These are phyloP conservation scores for Lachancea meyersii DNA, from an alignment of 805 yeast species.

Conservation along the genomic window DNA sequence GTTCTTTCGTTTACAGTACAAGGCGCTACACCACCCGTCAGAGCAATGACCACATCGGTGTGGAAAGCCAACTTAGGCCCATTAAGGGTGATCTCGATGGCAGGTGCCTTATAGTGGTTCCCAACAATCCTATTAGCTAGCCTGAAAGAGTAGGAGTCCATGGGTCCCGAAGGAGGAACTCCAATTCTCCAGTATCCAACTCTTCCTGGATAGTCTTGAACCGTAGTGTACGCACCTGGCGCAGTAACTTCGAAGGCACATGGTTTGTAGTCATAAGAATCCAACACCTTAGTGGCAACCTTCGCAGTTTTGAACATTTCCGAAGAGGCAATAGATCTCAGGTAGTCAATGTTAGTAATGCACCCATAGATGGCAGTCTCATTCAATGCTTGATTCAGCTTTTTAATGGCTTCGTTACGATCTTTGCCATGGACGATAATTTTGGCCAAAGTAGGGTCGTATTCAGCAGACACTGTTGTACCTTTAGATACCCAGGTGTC, in stretches of 20 bases:
- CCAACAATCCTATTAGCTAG: constrained; percentile 89
- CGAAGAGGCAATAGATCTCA: constrained; percentile 78
- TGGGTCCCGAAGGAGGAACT: constrained; percentile 98
- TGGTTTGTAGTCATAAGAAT: constrained; percentile 71
- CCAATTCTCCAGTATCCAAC: constrained; percentile 62
- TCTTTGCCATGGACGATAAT: constrained; percentile 91
- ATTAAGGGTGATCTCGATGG: constrained; percentile 77
- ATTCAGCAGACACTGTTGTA: constrained; percentile 81
- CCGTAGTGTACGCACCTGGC: constrained; percentile 95
- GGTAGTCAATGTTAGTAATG: constrained; percentile 81
- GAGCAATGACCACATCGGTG: constrained; percentile 65
- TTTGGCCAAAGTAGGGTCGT: constrained; percentile 94
- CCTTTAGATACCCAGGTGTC: constrained; percentile 95
- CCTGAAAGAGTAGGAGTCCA: constrained; percentile 90
- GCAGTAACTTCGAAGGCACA: constrained; percentile 75
- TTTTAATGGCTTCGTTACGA: constrained; percentile 74
- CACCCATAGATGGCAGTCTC: constrained; percentile 89
- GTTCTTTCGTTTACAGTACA: constrained; percentile 58
- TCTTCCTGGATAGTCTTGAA: constrained; percentile 94
- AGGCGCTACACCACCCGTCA: constrained; percentile 79
- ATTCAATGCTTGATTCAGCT: constrained; percentile 71
- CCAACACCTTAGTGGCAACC: constrained; percentile 84
- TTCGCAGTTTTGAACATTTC: constrained; percentile 75
- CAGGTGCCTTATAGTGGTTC: constrained; percentile 75
- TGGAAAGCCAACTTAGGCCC: constrained; percentile 89